A percentile compares a stretch with the other conserved stretches of the same genome.
Evolutionary conservation across 768 basidiomycete species (phyloP).

Genomic region (Cubamyces lactineus): DNA sequence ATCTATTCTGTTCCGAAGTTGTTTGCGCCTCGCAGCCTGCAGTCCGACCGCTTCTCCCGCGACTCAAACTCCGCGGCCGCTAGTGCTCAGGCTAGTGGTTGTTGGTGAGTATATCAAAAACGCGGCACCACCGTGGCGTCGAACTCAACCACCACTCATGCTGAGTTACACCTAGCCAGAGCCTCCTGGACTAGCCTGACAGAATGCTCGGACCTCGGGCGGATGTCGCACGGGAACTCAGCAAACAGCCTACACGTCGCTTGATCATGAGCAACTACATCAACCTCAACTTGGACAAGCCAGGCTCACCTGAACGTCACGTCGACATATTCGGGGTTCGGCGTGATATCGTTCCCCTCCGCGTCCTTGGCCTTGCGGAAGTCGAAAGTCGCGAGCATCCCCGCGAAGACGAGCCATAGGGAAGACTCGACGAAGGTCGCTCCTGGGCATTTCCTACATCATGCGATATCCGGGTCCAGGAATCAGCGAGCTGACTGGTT

Average conservation of each 20-base stretch:
- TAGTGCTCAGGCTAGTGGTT: too few species aligned
- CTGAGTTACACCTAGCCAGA: not conserved
- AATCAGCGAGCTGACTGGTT: too few species aligned
- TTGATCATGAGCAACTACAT: too few species aligned
- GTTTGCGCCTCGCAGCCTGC: not conserved
- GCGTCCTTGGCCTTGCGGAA: conserved; percentile 25
- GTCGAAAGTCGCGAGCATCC: conserved; percentile 26
- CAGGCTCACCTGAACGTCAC: not conserved
- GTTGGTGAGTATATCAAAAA: too few species aligned
- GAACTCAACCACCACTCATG: not conserved
- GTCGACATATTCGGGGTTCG: not conserved
- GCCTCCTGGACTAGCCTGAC: conserved; percentile 11
- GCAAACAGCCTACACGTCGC: not conserved
- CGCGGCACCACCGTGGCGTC: too few species aligned
- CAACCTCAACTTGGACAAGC: too few species aligned
- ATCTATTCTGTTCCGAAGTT: not conserved
- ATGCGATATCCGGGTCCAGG: too few species aligned
- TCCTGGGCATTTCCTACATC: conserved; percentile 28
- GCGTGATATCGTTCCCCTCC: conserved; percentile 13
- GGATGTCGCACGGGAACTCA: conserved; percentile 51
- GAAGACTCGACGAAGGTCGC: conserved; percentile 24
- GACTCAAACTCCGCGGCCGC: too few species aligned
- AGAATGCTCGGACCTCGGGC: conserved; percentile 47
- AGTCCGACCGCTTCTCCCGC: too few species aligned
- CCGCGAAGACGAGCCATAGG: conserved; percentile 26